Percentiles rank a stretch among this genome's conserved stretches.
phyloP scores from a whole-genome alignment of 441 rosid species.

The Pelargonium citronellum region DNA sequence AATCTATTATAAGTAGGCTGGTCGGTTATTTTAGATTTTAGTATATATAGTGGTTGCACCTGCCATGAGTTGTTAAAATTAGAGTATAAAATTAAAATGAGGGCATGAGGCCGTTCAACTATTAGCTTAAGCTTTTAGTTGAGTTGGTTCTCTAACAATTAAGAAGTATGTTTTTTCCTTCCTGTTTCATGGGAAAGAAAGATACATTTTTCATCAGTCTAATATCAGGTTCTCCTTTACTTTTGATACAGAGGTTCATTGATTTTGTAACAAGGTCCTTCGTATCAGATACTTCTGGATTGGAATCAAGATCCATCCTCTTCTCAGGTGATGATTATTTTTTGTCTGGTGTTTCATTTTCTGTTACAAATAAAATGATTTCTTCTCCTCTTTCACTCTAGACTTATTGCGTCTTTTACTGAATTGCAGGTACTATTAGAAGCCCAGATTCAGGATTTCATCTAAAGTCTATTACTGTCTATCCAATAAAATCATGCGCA shows the following conservation, averaged over 20 bases:
- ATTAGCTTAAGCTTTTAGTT: no score
- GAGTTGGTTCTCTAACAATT: neutral
- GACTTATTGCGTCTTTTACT: conserved; percentile 9
- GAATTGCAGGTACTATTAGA: conserved; percentile 42
- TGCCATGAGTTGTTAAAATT: no score
- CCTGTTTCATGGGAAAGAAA: neutral
- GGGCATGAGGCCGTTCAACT: no score
- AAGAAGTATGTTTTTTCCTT: neutral
- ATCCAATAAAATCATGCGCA: conserved; percentile 84
- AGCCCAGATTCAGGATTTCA: conserved; percentile 24
- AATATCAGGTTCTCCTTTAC: conserved; percentile 9
- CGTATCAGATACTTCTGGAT: conserved; percentile 28
- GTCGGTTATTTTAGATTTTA: no score
- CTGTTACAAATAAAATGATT: neutral
- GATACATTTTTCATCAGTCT: neutral
- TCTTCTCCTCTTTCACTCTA: neutral
- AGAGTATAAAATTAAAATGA: no score
- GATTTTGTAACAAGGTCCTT: conserved; percentile 62
- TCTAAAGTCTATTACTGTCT: conserved; percentile 62
- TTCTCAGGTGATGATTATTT: conserved; percentile 41
- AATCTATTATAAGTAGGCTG: no score
- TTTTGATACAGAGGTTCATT: conserved; percentile 52
- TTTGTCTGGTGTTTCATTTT: conserved; percentile 12
- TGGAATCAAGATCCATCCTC: conserved; percentile 29
- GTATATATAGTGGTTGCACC: no score